Conservation (phyloP, 2,329 filamentous ascomycete species). For the Epichloe sylvatica region DNA sequence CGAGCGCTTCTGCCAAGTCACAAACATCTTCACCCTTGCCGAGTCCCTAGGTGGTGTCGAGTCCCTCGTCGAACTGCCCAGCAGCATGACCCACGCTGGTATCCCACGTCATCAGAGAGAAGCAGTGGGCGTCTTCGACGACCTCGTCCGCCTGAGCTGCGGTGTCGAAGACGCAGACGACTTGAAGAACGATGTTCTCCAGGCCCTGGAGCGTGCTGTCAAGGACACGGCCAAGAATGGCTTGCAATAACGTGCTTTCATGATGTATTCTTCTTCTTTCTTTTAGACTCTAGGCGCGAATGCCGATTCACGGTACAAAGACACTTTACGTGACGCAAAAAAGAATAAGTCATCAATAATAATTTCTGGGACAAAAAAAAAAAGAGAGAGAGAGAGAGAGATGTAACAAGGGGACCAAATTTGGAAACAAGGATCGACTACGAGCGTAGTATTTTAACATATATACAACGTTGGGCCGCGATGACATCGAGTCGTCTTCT, state of each 20-base stretch:
- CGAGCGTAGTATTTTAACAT: not conserved
- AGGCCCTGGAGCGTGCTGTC: slow-evolving; percentile 68
- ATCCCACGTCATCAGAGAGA: slow-evolving; percentile 86
- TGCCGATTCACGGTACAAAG: not conserved
- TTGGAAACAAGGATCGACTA: not conserved
- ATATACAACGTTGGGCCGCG: not conserved
- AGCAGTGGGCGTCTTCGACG: slow-evolving; percentile 85
- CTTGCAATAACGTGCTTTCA: not conserved
- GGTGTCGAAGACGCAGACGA: slow-evolving; percentile 86
- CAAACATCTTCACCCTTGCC: slow-evolving; percentile 81
- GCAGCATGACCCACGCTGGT: slow-evolving; percentile 92
- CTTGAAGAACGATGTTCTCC: slow-evolving; percentile 65
- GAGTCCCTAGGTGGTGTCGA: slow-evolving; percentile 90
- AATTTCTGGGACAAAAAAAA: not conserved
- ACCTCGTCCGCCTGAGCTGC: slow-evolving; percentile 84
- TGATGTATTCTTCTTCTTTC: not conserved
- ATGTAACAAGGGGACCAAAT: not conserved
- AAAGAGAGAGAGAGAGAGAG: not conserved
- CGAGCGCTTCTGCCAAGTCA: slow-evolving; percentile 81
- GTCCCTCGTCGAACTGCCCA: slow-evolving; percentile 79
- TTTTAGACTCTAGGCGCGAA: not conserved
- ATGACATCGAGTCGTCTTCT: not conserved
- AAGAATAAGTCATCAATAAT: not conserved
- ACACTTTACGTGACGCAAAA: not conserved
- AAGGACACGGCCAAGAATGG: slow-evolving; percentile 14